These are phyloP conservation scores for Phytophthora vignae DNA, from an alignment of 352 stramenopile genomes.

Conservation along the genomic window DNA sequence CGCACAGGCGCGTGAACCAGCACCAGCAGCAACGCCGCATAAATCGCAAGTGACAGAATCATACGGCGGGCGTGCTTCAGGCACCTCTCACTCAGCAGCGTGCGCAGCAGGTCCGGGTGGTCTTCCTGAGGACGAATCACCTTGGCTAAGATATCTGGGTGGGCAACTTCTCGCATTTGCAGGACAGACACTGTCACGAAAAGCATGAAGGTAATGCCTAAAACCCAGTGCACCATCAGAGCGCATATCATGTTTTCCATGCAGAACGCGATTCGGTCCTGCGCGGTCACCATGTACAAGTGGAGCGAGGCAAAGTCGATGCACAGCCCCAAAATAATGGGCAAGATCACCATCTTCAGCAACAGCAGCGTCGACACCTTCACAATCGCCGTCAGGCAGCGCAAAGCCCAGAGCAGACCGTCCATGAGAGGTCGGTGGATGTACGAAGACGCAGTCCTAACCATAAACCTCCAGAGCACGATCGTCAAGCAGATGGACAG, in stretches of 20 bases:
- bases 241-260: slow-evolving; percentile 91
- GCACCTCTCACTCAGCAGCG: slow-evolving; percentile 94
- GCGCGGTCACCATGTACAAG: slow-evolving; percentile 86
- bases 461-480: slow-evolving; percentile 86
- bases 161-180: slow-evolving; percentile 95
- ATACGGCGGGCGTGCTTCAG: slow-evolving; percentile 95
- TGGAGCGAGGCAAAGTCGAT: slow-evolving; percentile 94
- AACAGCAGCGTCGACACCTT: slow-evolving; percentile 96
- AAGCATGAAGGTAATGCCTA: slow-evolving; percentile 98
- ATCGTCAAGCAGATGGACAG: slow-evolving; percentile 87
- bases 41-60: slow-evolving; percentile 93
- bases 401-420: slow-evolving; percentile 80
- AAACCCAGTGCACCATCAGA: slow-evolving; percentile 96
- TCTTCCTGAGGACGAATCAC: slow-evolving; percentile 95
- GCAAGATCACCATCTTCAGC: slow-evolving; percentile 98
- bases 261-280: slow-evolving; percentile 85
- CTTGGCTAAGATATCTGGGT: slow-evolving; percentile 93
- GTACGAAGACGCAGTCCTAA: slow-evolving; percentile 84
- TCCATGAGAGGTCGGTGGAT: slow-evolving; percentile 85
- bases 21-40: slow-evolving; percentile 86
- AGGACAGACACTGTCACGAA: slow-evolving; percentile 97
- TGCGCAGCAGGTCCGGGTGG: slow-evolving; percentile 96
- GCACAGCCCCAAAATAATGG: slow-evolving; percentile 93
- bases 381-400: slow-evolving; percentile 86
- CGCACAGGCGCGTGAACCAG: slow-evolving; percentile 91